These are phyloP conservation scores for Exophiala xenobiotica DNA, from an alignment of 2,329 filamentous ascomycete genomes.

Conservation along the genomic window DNA sequence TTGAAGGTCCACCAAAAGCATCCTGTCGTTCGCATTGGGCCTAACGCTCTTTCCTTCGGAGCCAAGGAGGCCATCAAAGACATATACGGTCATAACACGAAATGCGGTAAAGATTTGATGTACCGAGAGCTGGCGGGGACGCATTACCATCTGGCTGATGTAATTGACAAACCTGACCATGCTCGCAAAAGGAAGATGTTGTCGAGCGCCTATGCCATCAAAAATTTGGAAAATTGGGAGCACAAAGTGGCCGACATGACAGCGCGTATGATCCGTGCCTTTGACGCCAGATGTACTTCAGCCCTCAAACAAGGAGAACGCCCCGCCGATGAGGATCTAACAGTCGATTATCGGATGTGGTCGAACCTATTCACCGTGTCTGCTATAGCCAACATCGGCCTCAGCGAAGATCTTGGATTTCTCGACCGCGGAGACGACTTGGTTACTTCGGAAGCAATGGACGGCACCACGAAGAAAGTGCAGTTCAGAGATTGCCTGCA, in stretches of 20 bases:
- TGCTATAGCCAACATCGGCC: constrained; percentile 42
- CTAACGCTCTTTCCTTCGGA: constrained; percentile 10
- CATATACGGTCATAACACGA: constrained; percentile 41
- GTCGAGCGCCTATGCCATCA: constrained; percentile 38
- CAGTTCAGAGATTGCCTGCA: constrained; percentile 43
- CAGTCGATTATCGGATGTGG: constrained; percentile 40
- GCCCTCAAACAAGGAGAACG: background rate
- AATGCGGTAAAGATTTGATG: constrained; percentile 29
- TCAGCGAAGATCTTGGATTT: constrained; percentile 39
- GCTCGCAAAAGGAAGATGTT: constrained; percentile 39
- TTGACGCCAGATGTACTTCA: background rate
- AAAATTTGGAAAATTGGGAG: constrained; percentile 42
- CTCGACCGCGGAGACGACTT: constrained; percentile 38
- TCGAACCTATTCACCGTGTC: constrained; percentile 40
- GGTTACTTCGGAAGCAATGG: background rate
- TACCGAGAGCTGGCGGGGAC: constrained; percentile 4
- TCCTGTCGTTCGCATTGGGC: constrained; percentile 23
- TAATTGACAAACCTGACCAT: constrained; percentile 39
- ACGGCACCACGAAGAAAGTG: constrained; percentile 39
- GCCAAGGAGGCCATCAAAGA: constrained; percentile 31
- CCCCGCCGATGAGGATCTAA: constrained; percentile 30
- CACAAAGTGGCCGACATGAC: constrained; percentile 39
- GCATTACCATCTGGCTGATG: constrained; percentile 31
- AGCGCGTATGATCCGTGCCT: constrained; percentile 13
- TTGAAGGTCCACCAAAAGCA: constrained; percentile 64